A percentile compares a stretch with the other conserved stretches of the same genome.
Evolutionary conservation across 306 rosid species (phyloP).

Genomic region (Ammopiptanthus mongolicus): DNA sequence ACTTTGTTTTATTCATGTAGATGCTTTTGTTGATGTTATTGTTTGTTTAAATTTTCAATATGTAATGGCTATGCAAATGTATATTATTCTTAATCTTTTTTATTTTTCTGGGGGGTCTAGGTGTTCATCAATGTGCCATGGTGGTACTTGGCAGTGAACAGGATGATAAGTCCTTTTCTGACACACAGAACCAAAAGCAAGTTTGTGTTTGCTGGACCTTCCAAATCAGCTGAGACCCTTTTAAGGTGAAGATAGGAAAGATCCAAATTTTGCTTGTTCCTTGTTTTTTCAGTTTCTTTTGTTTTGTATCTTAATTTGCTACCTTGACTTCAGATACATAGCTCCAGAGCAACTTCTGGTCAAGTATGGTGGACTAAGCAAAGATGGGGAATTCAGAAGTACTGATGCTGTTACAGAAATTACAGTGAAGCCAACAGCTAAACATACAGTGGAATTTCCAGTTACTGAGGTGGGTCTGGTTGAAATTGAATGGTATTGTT

Average conservation of each 20-base stretch:
- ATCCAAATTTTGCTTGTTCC: neutral
- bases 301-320: neutral
- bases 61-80: neutral
- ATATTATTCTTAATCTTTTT: neutral
- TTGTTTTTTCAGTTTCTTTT: neutral
- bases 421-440: constrained; percentile 51
- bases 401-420: constrained; percentile 55
- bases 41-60: neutral
- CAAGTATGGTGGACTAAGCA: constrained; percentile 73
- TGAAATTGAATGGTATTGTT: neutral
- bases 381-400: constrained; percentile 53
- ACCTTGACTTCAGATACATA: constrained; percentile 40
- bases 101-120: constrained; percentile 20
- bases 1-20: neutral
- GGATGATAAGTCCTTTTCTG: constrained; percentile 69
- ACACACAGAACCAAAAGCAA: constrained; percentile 73
- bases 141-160: constrained; percentile 72
- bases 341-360: constrained; percentile 66
- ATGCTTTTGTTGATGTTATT: neutral
- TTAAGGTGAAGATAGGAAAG: constrained; percentile 27
- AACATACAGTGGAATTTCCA: constrained; percentile 55
- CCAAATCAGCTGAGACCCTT: constrained; percentile 61
- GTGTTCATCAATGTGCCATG: constrained; percentile 82
- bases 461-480: constrained; percentile 52
- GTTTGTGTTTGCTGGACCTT: constrained; percentile 66